Conservation (phyloP, 2,329 filamentous ascomycete genomes). For the Colletotrichum sp. region DNA sequence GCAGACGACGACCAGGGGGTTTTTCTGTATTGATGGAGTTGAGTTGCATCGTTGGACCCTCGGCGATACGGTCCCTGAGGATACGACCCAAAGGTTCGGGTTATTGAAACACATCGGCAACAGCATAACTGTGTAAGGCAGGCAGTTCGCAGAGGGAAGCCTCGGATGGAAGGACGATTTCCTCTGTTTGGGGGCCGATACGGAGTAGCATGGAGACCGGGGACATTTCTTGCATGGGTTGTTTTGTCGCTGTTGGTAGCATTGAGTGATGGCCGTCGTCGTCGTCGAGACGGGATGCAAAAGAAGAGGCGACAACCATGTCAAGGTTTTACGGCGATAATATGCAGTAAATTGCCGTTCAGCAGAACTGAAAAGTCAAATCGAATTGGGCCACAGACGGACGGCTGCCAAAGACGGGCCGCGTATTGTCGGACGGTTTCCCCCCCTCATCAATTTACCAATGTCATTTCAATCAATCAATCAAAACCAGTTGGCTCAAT, state of each 20-base stretch:
- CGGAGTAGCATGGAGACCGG: background rate
- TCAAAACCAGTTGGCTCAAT: background rate
- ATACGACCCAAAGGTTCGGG: conserved; percentile 8
- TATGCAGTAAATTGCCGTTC: background rate
- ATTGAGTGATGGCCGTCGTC: background rate
- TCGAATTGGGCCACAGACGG: background rate
- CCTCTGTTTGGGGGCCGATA: background rate
- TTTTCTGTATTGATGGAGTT: background rate
- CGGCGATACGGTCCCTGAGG: background rate
- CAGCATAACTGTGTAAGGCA: background rate
- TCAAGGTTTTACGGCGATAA: background rate
- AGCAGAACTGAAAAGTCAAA: background rate
- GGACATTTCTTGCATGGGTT: background rate
- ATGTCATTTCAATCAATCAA: conserved; percentile 2
- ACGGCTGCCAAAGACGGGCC: background rate
- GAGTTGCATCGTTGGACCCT: conserved; percentile 1
- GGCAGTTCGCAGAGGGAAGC: background rate
- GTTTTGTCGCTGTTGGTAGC: background rate
- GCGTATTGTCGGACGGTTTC: background rate
- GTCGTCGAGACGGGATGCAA: background rate
- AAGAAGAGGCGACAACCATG: background rate
- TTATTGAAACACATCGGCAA: background rate
- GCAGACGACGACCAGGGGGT: background rate
- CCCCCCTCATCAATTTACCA: background rate
- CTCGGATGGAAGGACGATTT: background rate